These are phyloP conservation scores for Tricholoma saponaceum DNA, from an alignment of 768 basidiomycete genomes.

Conservation along the genomic window DNA sequence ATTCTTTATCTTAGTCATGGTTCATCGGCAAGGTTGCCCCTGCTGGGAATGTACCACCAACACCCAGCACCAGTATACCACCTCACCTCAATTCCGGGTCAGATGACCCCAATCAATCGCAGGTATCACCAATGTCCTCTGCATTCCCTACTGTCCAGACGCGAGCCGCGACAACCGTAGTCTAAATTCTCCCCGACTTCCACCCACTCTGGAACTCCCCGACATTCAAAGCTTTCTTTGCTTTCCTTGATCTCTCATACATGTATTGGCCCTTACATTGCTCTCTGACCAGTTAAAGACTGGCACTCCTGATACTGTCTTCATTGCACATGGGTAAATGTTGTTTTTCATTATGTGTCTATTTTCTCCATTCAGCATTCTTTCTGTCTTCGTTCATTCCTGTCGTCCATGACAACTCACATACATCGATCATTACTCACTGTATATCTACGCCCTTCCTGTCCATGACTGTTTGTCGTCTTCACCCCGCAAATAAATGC, in stretches of 20 bases:
- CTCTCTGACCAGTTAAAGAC: not conserved
- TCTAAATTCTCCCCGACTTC: not conserved
- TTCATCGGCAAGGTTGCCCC: conserved; percentile 84
- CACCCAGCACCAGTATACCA: conserved; percentile 38
- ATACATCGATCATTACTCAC: conserved; percentile 5
- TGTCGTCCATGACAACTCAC: not conserved
- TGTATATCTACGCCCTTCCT: conserved; percentile 7
- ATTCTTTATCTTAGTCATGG: conserved; percentile 61
- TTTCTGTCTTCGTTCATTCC: not conserved
- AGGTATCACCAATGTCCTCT: conserved; percentile 78
- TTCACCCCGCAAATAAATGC: not conserved
- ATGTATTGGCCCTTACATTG: not conserved
- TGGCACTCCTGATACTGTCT: not conserved
- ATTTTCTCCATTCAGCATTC: not conserved
- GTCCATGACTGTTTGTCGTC: not conserved
- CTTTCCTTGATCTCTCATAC: not conserved
- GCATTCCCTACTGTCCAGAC: conserved; percentile 62
- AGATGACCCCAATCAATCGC: conserved; percentile 43
- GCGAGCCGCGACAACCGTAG: conserved; percentile 24
- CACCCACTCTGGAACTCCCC: not conserved
- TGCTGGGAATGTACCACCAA: conserved; percentile 44
- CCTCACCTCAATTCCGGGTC: conserved; percentile 19
- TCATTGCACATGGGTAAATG: not conserved
- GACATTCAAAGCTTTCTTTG: not conserved
- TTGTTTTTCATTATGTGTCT: not conserved